phyloP scores from a whole-genome alignment of 2,329 filamentous ascomycete species.

The Penicillium sp. region DNA sequence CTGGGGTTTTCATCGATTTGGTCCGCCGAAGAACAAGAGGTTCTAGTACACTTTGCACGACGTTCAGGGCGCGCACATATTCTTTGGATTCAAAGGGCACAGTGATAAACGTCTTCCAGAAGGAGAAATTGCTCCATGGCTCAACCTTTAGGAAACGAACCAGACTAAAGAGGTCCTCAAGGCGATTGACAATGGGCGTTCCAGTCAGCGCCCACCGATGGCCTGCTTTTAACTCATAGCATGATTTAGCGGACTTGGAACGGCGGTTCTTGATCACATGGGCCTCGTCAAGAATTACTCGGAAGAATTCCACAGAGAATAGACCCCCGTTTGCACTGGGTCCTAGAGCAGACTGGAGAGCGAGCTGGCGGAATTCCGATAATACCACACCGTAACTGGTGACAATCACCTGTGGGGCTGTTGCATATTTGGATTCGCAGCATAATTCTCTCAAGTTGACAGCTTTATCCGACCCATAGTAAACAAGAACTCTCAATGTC shows the following conservation, averaged over 20 bases:
- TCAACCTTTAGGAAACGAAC: slow-evolving; percentile 91
- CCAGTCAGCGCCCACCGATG: slow-evolving; percentile 94
- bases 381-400: slow-evolving; percentile 91
- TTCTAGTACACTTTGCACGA: slow-evolving; percentile 94
- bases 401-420: slow-evolving; percentile 85
- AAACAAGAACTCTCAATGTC: slow-evolving; percentile 79
- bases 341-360: slow-evolving; percentile 53
- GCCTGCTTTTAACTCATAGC: slow-evolving; percentile 79
- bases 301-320: slow-evolving; percentile 92
- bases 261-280: slow-evolving; percentile 88
- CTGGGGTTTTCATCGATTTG: slow-evolving; percentile 96
- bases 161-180: slow-evolving; percentile 91
- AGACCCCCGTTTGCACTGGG: slow-evolving; percentile 70
- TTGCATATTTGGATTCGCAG: slow-evolving; percentile 66
- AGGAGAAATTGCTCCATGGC: slow-evolving; percentile 98
- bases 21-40: slow-evolving; percentile 92
- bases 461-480: slow-evolving; percentile 85
- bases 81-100: slow-evolving; percentile 95
- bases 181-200: slow-evolving; percentile 91
- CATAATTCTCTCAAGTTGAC: slow-evolving; percentile 77
- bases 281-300: slow-evolving; percentile 91
- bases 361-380: slow-evolving; percentile 80
- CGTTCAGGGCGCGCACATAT: slow-evolving; percentile 87
- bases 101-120: slow-evolving; percentile 98
- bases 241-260: slow-evolving; percentile 92